Evolutionary conservation across 2,329 filamentous ascomycete genomes (phyloP), one percentile per base, ranked within the genome.

Genomic region (Ophiostoma sp.): DNA sequence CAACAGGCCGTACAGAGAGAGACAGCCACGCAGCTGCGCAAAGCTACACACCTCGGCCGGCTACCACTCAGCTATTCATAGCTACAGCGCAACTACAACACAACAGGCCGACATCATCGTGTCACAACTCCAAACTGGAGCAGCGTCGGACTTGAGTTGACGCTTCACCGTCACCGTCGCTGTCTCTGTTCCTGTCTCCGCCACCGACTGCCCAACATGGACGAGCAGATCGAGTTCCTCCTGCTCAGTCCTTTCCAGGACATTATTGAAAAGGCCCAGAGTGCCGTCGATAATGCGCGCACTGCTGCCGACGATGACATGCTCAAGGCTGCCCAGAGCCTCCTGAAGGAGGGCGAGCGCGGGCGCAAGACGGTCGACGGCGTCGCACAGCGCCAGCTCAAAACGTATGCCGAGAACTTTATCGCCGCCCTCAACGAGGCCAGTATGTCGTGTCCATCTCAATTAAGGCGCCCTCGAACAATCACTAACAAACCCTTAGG

Each of bases 171-270:
- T 27, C 27, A 52, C 49, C 7, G 49, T n/a, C 42, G 42, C 42
- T 27, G 27, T 27, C 27, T 27, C 27, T 27, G 27, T 27, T 27
- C 27, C 27, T 4, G 11, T 14, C 36, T 16, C 11, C 52, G 18
- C 38, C 58, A 41, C 8, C n/a, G 38, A 41, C 58, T 16, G 40
- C 55, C 49, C 42, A 27, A 45, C 68, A 73, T 73, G 72, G 72
- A 74, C 36, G 72, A 73, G 58, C 71, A 72, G n/a, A 70, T 74
- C 52, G 67, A 72, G 67, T 77, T 78, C 62, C 79, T 85, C 63
- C 81, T 84, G 49, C 75, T 85, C 41, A 77, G 78, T 47, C 82
- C 83, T 41, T 86, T 85, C 72, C 78, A 76, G 66, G 82, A 85
- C 62, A 80, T 85, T 67, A 79, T 84, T 66, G 80, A 83, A 60